Conservation (phyloP, 768 basidiomycete genomes). For the Rhizopogon rudus region DNA sequence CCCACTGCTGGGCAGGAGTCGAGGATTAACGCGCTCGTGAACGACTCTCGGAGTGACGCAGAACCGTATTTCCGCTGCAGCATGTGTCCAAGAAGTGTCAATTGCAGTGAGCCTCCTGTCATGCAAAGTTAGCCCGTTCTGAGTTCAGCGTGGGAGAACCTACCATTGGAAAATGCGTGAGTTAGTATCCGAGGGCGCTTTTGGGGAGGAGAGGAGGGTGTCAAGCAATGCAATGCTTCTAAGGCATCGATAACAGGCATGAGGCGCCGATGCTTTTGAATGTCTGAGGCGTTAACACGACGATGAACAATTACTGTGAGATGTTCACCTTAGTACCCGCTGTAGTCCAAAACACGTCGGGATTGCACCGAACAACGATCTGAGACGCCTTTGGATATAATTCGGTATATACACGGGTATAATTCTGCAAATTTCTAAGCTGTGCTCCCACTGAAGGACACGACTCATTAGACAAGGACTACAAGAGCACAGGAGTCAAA, state of each 20-base stretch:
- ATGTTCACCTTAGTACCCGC: slow-evolving; percentile 9
- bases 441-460: slow-evolving; percentile 17
- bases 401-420: slow-evolving; percentile 19
- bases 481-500: neutral
- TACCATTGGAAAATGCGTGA: slow-evolving; percentile 27
- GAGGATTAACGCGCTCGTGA: slow-evolving; percentile 13
- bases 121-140: neutral
- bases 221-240: slow-evolving; percentile 18
- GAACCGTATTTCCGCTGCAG: slow-evolving; percentile 15
- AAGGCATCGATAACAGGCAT: slow-evolving; percentile 19
- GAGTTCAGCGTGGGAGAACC: neutral
- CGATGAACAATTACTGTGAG: neutral
- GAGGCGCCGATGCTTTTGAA: slow-evolving; percentile 12
- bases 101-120: slow-evolving; percentile 18
- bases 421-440: slow-evolving; percentile 21
- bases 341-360: slow-evolving; percentile 16
- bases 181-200: slow-evolving; percentile 18
- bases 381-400: slow-evolving; percentile 23
- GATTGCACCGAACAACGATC: slow-evolving; percentile 19
- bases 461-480: neutral
- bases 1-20: slow-evolving; percentile 18
- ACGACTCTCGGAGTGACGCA: neutral
- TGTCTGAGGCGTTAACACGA: neutral
- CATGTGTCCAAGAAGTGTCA: slow-evolving; percentile 13
- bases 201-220: neutral